Evolutionary conservation across 2,329 filamentous ascomycete genomes (phyloP), one percentile per base, ranked within the genome.

Genomic region (Phaeosphaeria sp.): DNA sequence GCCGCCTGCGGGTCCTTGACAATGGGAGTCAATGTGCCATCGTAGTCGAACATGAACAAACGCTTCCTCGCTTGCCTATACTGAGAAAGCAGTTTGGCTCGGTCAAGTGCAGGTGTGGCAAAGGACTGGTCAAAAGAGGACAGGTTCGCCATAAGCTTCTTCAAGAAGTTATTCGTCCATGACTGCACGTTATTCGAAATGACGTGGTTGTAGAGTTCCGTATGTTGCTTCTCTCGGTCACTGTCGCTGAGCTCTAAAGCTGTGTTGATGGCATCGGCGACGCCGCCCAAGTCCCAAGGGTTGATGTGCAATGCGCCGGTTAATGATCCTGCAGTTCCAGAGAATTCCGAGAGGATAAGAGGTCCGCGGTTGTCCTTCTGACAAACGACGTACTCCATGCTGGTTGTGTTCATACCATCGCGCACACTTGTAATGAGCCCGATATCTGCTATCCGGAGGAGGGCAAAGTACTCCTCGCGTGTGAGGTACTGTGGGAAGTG

Each of bases 21-120:
- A 68, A 99, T 98, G 0, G 93, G 84, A 3, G 95, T 98, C 53
- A 99, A 85, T 0, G 95, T 99, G 48, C 95, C 95, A 75, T 99
- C 95, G 72, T 99, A 99, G 79, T 99, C 95, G 74, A 98, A 97
- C 91, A 99, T 94, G 82, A 98, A 97, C 2, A 99, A 83, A 11
- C 95, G 88, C 78, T 91, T 92, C 61, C 86, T 86, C 3, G 92
- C 88, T 40, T 85, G 81, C 59, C 88, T 87, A 77, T 97, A 98
- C 59, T 89, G 89, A 53, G 84, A 81, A 39, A 96, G 81, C 64
- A 97, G 79, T 61, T 87, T 83, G 3, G 87, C 83, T 36, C 89
- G 88, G 74, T 98, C 93, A 20, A 98, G 86, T 1, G 90, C 84
- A 0, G 94, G 94, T 1, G 94, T 98, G 3, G 89, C 87, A 56